Evolutionary conservation across 2,329 filamentous ascomycete genomes (phyloP), one percentile per base, ranked within the genome.

Genomic region (Huntiella abstrusa): DNA sequence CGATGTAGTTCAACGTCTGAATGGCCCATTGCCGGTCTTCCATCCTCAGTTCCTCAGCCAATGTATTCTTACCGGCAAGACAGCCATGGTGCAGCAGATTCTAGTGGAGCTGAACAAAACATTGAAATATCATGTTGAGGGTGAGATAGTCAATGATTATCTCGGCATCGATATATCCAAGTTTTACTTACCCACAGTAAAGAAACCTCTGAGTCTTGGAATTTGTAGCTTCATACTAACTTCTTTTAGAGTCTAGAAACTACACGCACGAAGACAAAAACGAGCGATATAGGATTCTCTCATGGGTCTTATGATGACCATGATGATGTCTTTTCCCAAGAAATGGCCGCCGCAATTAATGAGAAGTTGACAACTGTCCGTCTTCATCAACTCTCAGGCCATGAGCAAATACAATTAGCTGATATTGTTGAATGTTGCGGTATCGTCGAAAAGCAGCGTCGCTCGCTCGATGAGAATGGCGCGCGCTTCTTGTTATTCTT

Each of bases 11-110:
- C 81, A 83, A 53, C 70, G 83, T 51, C 68, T 96, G 42, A 96
- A 95, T 56, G 83, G 85, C 0, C 82, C 87, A 2, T 65, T 96
- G 5, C 85, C 91, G 0, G 70, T 92, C 2, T 98, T 93, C 55
- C 88, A 98, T 55, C 91, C 91, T 0, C 85, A 93, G 55, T 83
- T 94, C 49, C 63, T 96, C 19, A 81, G 83, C 45, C 83, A 95
- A 59, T 88, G 83, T 54, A 84, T 93, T 34, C 66, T 94, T 19
- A 73, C 78, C 15, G 88, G 87, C 1, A 93, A 93, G 57, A 70
- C 71, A 33, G 58, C 62, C 3, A 60, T 85, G 4, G 84, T 91
- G 2, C 79, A 85, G 53, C 69, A 68, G 7, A 76, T 94, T 7
- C 61, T 96, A 22, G 65, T 82, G 44, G 73, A 73, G 4, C 64